Conservation (phyloP, 495 filamentous ascomycete genomes). For the Aspergillus ellipticus region DNA sequence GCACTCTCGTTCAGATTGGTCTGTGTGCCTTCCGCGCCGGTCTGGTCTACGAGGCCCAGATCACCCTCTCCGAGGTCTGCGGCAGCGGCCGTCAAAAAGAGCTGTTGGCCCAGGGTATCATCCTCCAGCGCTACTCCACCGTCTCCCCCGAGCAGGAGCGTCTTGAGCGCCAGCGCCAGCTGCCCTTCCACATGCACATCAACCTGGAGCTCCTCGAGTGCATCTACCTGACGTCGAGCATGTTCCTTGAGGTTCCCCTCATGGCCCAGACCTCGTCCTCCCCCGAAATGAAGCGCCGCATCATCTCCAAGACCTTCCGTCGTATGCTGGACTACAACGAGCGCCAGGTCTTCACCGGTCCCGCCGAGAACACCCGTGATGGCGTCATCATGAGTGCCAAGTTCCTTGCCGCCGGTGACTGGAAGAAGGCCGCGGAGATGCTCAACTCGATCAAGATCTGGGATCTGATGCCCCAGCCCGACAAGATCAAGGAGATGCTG, state of each 20-base stretch:
- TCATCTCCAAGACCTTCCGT: slow-evolving; percentile 99
- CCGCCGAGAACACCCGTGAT: slow-evolving; percentile 96
- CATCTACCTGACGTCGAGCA: slow-evolving; percentile 96
- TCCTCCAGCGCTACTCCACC: slow-evolving; percentile 92
- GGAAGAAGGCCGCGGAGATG: slow-evolving; percentile 92
- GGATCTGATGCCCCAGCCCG: slow-evolving; percentile 85
- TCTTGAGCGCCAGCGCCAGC: slow-evolving; percentile 89
- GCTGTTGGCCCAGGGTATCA: slow-evolving; percentile 92
- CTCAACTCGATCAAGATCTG: slow-evolving; percentile 98
- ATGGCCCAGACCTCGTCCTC: slow-evolving; percentile 94
- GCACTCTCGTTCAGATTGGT: slow-evolving; percentile 94
- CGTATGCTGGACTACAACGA: slow-evolving; percentile 99
- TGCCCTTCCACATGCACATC: slow-evolving; percentile 99
- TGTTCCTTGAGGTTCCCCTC: slow-evolving; percentile 96
- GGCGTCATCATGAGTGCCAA: slow-evolving; percentile 99
- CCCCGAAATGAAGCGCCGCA: slow-evolving; percentile 92
- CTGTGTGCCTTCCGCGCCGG: slow-evolving; percentile 97
- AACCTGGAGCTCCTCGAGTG: slow-evolving; percentile 98
- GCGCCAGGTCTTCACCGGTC: slow-evolving; percentile 97
- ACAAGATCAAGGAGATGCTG: slow-evolving; percentile 93
- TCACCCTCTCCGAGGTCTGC: slow-evolving; percentile 94
- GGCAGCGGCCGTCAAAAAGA: slow-evolving; percentile 97
- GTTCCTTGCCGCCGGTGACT: slow-evolving; percentile 92
- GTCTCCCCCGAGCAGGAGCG: slow-evolving; percentile 97
- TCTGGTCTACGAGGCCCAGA: slow-evolving; percentile 95